Conservation (phyloP, 192 early-diverging fungal genomes). For the Phlyctochytrium planicorne region DNA sequence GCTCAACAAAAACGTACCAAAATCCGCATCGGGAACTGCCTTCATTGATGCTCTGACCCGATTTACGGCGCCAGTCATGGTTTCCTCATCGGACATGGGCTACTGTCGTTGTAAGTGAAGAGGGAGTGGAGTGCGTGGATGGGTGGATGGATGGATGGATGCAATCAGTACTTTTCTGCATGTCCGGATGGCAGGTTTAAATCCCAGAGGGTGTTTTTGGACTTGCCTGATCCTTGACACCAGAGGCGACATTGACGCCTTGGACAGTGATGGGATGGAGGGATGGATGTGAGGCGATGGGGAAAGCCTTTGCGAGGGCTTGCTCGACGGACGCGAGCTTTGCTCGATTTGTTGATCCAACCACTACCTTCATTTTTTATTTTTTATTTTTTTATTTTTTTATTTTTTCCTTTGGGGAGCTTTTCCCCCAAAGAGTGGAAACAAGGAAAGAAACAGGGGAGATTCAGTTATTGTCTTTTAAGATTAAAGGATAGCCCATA, state of each 20-base stretch:
- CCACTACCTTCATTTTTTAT: conserved; percentile 17
- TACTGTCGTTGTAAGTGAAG: too few relatives aligned
- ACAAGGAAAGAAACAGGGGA: too few relatives aligned
- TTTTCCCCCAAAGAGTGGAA: too few relatives aligned
- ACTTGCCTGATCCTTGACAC: conserved; percentile 35
- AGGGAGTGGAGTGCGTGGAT: too few relatives aligned
- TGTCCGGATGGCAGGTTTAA: too few relatives aligned
- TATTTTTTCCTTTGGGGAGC: too few relatives aligned
- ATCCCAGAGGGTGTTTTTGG: too few relatives aligned
- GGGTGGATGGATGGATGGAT: too few relatives aligned
- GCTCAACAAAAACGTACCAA: conserved; percentile 9
- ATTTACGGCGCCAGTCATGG: conserved; percentile 30
- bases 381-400: too few relatives aligned
- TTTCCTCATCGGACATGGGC: conserved; percentile 35
- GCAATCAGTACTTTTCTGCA: too few relatives aligned
- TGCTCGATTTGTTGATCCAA: conserved; percentile 18
- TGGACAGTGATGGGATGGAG: not conserved
- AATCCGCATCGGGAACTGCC: conserved; percentile 12
- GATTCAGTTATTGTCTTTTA: too few relatives aligned
- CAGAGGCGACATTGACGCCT: conserved; percentile 10
- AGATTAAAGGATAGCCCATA: too few relatives aligned
- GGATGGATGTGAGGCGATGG: not conserved
- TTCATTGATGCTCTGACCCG: conserved; percentile 22
- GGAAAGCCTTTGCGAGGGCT: conserved; percentile 6
- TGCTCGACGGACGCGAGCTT: conserved; percentile 16